A percentile compares a stretch with the other conserved stretches of the same genome.
phyloP scores from a whole-genome alignment of 2,329 filamentous ascomycete species.

The Fusarium clavum region DNA sequence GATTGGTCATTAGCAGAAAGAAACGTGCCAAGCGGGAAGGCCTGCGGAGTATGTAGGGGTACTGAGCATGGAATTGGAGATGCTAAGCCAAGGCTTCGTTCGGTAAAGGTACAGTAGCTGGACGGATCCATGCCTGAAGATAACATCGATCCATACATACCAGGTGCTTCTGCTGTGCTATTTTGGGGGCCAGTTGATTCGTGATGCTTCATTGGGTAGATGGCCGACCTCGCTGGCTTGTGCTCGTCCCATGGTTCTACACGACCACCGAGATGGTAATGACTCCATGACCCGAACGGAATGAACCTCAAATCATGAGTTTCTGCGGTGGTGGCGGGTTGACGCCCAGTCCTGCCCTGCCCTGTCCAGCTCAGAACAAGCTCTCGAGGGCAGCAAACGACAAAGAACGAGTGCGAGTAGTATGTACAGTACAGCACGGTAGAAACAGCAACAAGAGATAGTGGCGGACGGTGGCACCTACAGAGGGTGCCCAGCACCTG shows the following conservation, averaged over 20 bases:
- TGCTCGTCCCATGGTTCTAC: slow-evolving; percentile 36
- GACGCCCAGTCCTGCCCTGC: slow-evolving; percentile 19
- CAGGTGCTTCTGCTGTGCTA: slow-evolving; percentile 37
- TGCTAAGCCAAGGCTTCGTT: slow-evolving; percentile 22
- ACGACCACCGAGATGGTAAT: slow-evolving; percentile 36
- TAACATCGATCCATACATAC: slow-evolving; percentile 40
- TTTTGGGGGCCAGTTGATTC: slow-evolving; percentile 35
- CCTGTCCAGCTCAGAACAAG: slow-evolving; percentile 22
- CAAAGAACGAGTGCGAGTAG: slow-evolving; percentile 4
- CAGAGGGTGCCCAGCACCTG: slow-evolving; percentile 22
- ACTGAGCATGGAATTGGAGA: slow-evolving; percentile 24
- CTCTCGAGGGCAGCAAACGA: background rate
- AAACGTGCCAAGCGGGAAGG: slow-evolving; percentile 24
- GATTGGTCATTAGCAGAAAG: slow-evolving; percentile 14
- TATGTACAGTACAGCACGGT: background rate
- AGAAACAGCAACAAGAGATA: slow-evolving; percentile 6
- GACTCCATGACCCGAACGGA: slow-evolving; percentile 15
- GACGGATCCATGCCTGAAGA: slow-evolving; percentile 38
- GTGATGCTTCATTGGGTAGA: slow-evolving; percentile 32
- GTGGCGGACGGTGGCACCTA: slow-evolving; percentile 26
- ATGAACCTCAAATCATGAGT: slow-evolving; percentile 29
- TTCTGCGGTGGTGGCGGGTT: slow-evolving; percentile 34
- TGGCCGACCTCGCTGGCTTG: slow-evolving; percentile 30
- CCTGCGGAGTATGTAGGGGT: slow-evolving; percentile 28
- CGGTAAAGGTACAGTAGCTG: slow-evolving; percentile 22